Evolutionary conservation across 2,329 filamentous ascomycete species (phyloP).

Genomic region (Diaporthe sp.): DNA sequence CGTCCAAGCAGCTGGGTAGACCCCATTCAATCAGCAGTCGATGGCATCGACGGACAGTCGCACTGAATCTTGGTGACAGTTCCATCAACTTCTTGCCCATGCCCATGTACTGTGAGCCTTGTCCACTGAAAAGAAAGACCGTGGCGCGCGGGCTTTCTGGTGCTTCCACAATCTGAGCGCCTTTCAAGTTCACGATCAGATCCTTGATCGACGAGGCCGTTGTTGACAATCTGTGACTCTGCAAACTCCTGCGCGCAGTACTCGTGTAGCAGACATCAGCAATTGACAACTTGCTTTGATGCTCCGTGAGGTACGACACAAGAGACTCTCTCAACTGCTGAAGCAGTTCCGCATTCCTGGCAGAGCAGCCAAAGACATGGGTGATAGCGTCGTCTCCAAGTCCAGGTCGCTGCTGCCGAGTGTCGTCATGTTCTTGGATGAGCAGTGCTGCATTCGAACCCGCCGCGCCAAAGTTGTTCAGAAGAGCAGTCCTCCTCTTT

Average conservation of each 20-base stretch:
- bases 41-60: slow-evolving; percentile 35
- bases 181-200: slow-evolving; percentile 35
- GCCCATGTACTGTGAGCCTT: slow-evolving; percentile 52
- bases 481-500: background rate
- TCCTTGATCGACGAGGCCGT: slow-evolving; percentile 44
- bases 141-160: slow-evolving; percentile 43
- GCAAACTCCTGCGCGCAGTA: slow-evolving; percentile 60
- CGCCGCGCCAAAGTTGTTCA: slow-evolving; percentile 68
- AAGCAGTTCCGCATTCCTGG: slow-evolving; percentile 52
- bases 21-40: slow-evolving; percentile 30
- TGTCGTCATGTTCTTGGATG: slow-evolving; percentile 58
- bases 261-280: slow-evolving; percentile 65
- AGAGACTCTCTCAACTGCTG: background rate
- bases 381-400: background rate
- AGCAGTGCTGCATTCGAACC: slow-evolving; percentile 68
- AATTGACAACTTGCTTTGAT: slow-evolving; percentile 45
- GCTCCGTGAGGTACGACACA: slow-evolving; percentile 51
- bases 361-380: slow-evolving; percentile 58
- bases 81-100: slow-evolving; percentile 46
- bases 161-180: slow-evolving; percentile 42
- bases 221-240: slow-evolving; percentile 46
- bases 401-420: background rate
- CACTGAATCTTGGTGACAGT: background rate
- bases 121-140: slow-evolving; percentile 59
- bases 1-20: slow-evolving; percentile 53